These are phyloP conservation scores for Aspergillus sp. DNA, from an alignment of 2,329 filamentous ascomycete species.

Conservation along the genomic window DNA sequence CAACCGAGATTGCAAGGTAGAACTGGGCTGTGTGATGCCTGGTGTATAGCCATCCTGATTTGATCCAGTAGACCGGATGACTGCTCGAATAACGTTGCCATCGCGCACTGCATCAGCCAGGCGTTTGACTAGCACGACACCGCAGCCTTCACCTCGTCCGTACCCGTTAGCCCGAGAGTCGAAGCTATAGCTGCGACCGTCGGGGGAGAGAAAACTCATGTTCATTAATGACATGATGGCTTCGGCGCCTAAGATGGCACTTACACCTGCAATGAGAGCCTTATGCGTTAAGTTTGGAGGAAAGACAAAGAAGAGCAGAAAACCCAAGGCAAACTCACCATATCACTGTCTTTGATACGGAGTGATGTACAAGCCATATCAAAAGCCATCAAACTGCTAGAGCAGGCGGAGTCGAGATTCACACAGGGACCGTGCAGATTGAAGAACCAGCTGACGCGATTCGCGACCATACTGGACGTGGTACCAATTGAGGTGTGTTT, in stretches of 20 bases:
- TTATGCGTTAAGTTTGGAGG: background rate
- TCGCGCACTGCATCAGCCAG: background rate
- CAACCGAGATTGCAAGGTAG: background rate
- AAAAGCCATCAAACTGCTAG: slow-evolving; percentile 10
- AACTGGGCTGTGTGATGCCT: background rate
- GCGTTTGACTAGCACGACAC: background rate
- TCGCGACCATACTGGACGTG: background rate
- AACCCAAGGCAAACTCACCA: background rate
- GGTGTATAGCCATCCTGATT: background rate
- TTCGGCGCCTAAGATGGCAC: background rate
- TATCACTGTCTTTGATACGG: background rate
- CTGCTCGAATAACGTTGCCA: background rate
- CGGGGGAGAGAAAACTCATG: slow-evolving; percentile 19
- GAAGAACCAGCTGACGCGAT: slow-evolving; percentile 7
- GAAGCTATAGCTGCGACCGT: background rate
- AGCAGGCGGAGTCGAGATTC: slow-evolving; percentile 18
- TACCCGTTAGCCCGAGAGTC: background rate
- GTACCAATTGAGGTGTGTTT: background rate
- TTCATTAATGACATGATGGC: background rate
- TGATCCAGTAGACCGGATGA: background rate
- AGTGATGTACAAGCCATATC: slow-evolving; percentile 2
- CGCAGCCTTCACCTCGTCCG: background rate
- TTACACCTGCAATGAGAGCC: background rate
- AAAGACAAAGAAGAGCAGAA: too few relatives aligned
- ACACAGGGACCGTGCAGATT: slow-evolving; percentile 6